Conservation (phyloP, 352 stramenopile species). For the Pseudoperonospora humuli region DNA sequence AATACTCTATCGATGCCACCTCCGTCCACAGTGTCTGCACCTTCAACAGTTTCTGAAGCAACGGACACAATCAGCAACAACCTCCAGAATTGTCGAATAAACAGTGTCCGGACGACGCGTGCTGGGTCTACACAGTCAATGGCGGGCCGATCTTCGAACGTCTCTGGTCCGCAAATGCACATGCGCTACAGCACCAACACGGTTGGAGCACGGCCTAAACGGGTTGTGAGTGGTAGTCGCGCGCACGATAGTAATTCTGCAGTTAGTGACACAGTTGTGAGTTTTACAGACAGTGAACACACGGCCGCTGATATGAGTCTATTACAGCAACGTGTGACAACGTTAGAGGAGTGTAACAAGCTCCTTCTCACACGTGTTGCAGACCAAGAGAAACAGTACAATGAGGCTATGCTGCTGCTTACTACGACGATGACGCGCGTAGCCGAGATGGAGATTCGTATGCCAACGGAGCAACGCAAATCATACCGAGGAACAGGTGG, state of each 20-base stretch:
- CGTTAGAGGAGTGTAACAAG: constrained; percentile 72
- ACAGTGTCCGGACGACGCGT: constrained; percentile 23
- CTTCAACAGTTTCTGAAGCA: constrained; percentile 18
- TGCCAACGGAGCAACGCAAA: constrained; percentile 42
- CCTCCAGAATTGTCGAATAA: constrained; percentile 15
- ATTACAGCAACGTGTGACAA: constrained; percentile 46
- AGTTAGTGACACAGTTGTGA: constrained; percentile 48
- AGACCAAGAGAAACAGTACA: constrained; percentile 81
- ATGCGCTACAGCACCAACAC: constrained; percentile 42
- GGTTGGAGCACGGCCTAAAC: constrained; percentile 17
- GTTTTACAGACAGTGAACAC: constrained; percentile 36
- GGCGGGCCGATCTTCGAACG: constrained; percentile 33
- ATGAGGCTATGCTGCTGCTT: constrained; percentile 78
- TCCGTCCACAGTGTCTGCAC: constrained; percentile 21
- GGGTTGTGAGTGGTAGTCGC: constrained; percentile 13
- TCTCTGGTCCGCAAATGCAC: constrained; percentile 38
- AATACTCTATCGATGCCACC: constrained; percentile 9
- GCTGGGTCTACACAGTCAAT: constrained; percentile 47
- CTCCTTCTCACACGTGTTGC: constrained; percentile 52
- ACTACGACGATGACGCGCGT: constrained; percentile 82
- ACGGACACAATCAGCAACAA: constrained; percentile 23
- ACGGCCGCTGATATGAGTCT: constrained; percentile 34
- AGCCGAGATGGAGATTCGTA: constrained; percentile 71
- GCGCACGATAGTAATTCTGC: constrained; percentile 28
- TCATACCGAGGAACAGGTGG: constrained; percentile 34